phyloP scores from a whole-genome alignment of 768 basidiomycete species.

The Mycena rebaudengoi region DNA sequence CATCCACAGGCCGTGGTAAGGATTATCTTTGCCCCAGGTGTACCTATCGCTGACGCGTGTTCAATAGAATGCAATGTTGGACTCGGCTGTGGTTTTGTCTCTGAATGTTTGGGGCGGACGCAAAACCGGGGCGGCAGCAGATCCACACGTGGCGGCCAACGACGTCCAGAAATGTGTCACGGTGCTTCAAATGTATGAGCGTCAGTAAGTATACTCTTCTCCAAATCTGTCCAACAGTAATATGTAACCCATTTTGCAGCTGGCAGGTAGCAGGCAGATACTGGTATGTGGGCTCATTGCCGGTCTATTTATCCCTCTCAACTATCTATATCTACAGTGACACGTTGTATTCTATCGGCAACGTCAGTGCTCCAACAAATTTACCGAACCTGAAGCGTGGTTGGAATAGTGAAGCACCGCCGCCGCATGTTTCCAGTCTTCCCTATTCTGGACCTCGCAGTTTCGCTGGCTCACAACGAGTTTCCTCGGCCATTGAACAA shows the following conservation, averaged over 20 bases:
- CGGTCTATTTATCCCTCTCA: background rate
- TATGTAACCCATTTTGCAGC: background rate
- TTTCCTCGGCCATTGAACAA: background rate
- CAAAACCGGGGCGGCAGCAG: constrained; percentile 49
- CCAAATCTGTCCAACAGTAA: background rate
- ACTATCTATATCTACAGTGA: constrained; percentile 8
- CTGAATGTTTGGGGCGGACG: constrained; percentile 60
- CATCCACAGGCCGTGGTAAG: constrained; percentile 12
- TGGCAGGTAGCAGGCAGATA: constrained; percentile 18
- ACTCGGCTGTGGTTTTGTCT: constrained; percentile 54
- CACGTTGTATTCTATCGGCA: constrained; percentile 14
- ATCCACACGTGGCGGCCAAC: constrained; percentile 53
- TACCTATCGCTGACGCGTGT: background rate
- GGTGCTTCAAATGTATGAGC: constrained; percentile 38
- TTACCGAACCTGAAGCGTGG: constrained; percentile 8
- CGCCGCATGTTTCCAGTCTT: background rate
- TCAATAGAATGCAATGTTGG: constrained; percentile 42
- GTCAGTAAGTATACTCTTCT: background rate
- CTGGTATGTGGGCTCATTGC: background rate
- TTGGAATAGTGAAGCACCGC: background rate
- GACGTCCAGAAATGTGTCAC: constrained; percentile 64
- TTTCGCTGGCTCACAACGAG: background rate
- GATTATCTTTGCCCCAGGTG: background rate
- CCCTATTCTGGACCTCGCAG: background rate
- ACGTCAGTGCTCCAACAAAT: constrained; percentile 8